A percentile compares a stretch with the other conserved stretches of the same genome.
These are phyloP conservation scores for Colletotrichum liriopes DNA, from an alignment of 2,329 filamentous ascomycete species.

Conservation along the genomic window DNA sequence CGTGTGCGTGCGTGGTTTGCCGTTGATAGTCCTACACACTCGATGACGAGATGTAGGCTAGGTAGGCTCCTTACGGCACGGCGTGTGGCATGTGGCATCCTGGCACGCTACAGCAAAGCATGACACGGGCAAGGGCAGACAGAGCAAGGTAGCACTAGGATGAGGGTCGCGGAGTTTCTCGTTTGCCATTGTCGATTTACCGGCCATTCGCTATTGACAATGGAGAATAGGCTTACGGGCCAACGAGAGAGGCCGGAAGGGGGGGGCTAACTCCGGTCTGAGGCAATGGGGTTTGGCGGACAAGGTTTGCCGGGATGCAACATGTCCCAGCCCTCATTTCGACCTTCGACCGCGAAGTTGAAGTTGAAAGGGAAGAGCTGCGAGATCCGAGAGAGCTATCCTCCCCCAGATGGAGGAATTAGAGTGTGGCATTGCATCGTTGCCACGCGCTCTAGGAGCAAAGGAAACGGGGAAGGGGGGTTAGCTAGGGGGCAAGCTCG, in stretches of 20 bases:
- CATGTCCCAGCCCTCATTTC: not conserved
- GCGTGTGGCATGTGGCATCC: conserved; percentile 27
- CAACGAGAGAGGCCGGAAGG: not conserved
- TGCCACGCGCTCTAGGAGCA: conserved; percentile 27
- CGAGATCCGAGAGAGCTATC: conserved; percentile 24
- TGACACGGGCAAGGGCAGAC: conserved; percentile 10
- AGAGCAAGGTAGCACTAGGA: not conserved
- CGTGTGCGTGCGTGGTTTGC: not conserved
- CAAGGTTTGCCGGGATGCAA: conserved; percentile 31
- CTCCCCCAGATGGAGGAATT: conserved; percentile 20
- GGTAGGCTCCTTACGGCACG: conserved; percentile 19
- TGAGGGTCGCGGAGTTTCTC: not conserved
- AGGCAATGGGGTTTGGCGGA: conserved; percentile 7
- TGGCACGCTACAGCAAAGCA: conserved; percentile 14
- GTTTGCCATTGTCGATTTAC: not conserved
- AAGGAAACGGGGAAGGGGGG: not conserved
- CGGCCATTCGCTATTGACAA: not conserved
- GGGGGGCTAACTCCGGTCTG: not conserved
- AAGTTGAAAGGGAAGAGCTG: conserved; percentile 2
- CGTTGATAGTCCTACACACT: conserved; percentile 7
- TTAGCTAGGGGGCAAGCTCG: not conserved
- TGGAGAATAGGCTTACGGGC: not conserved
- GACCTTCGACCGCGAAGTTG: not conserved
- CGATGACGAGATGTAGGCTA: conserved; percentile 7
- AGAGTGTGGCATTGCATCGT: conserved; percentile 18